Evolutionary conservation across 768 basidiomycete genomes (phyloP).

Genomic region (Pisolithus orientalis): DNA sequence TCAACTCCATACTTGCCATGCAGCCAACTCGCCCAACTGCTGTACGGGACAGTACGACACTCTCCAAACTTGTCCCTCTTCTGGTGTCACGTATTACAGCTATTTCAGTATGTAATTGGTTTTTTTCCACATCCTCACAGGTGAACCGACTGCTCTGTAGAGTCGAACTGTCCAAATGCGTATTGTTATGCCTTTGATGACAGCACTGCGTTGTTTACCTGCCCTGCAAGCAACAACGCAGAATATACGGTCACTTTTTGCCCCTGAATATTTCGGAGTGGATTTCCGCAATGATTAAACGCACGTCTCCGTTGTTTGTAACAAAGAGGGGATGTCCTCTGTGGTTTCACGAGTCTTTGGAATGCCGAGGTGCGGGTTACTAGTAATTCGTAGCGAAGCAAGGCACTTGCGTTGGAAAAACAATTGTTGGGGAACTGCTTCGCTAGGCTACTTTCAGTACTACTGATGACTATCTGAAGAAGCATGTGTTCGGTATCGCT

Average conservation of each 20-base stretch:
- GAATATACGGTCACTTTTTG: not conserved
- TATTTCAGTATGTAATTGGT: slow-evolving; percentile 33
- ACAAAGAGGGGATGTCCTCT: no score
- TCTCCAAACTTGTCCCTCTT: slow-evolving; percentile 45
- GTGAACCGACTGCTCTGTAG: slow-evolving; percentile 14
- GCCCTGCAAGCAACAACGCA: slow-evolving; percentile 9
- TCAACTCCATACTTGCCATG: not conserved
- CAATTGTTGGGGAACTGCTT: no score
- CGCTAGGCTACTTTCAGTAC: no score
- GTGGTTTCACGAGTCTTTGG: no score
- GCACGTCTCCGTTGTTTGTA: no score
- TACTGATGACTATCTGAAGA: no score
- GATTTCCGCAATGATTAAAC: not conserved
- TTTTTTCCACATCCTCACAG: not conserved
- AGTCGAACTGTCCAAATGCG: slow-evolving; percentile 33
- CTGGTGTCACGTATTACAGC: slow-evolving; percentile 28
- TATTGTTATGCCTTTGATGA: slow-evolving; percentile 45
- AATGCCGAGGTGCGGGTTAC: no score
- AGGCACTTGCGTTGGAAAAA: no score
- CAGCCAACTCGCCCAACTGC: slow-evolving; percentile 52
- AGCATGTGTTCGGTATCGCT: no score
- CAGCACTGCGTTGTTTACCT: slow-evolving; percentile 36
- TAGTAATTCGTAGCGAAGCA: no score
- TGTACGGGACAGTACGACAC: slow-evolving; percentile 49
- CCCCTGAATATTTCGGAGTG: not conserved